Percentiles rank a stretch among this genome's conserved stretches.
These are phyloP conservation scores for Metrosideros polymorpha DNA, from an alignment of 441 rosid genomes.

Conservation along the genomic window DNA sequence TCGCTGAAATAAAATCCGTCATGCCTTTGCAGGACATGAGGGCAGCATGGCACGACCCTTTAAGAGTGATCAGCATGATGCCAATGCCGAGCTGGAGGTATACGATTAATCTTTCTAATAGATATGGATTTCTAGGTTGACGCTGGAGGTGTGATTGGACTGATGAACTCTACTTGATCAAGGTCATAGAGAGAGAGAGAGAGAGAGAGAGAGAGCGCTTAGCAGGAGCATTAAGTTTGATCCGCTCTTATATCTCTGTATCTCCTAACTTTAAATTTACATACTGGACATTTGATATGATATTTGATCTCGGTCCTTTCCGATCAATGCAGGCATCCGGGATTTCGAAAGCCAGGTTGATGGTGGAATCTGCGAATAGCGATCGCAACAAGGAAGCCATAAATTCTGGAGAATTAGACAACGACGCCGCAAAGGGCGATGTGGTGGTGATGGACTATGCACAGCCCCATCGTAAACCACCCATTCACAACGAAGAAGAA, in stretches of 20 bases:
- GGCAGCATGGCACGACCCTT: background rate
- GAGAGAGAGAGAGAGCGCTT: no score
- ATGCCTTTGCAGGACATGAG: background rate
- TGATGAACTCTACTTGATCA: background rate
- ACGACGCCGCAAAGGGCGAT: constrained; percentile 19
- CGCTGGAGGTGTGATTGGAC: background rate
- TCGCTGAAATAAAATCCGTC: background rate
- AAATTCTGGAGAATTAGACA: constrained; percentile 22
- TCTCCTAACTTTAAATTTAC: background rate
- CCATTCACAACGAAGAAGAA: constrained; percentile 74
- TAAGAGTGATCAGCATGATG: background rate
- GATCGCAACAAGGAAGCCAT: constrained; percentile 14
- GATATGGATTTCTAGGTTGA: background rate
- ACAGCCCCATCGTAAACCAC: constrained; percentile 83
- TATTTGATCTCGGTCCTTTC: background rate
- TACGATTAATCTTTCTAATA: background rate
- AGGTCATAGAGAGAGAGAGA: background rate
- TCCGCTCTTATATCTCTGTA: background rate
- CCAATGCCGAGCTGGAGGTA: background rate
- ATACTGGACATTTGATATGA: background rate
- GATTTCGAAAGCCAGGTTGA: constrained; percentile 5
- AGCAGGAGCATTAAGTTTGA: background rate
- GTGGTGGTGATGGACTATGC: constrained; percentile 72
- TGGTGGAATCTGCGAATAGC: constrained; percentile 5
- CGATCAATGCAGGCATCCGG: constrained; percentile 11